phyloP scores from a whole-genome alignment of 2,329 filamentous ascomycete species.

The Talaromyces atroroseus region DNA sequence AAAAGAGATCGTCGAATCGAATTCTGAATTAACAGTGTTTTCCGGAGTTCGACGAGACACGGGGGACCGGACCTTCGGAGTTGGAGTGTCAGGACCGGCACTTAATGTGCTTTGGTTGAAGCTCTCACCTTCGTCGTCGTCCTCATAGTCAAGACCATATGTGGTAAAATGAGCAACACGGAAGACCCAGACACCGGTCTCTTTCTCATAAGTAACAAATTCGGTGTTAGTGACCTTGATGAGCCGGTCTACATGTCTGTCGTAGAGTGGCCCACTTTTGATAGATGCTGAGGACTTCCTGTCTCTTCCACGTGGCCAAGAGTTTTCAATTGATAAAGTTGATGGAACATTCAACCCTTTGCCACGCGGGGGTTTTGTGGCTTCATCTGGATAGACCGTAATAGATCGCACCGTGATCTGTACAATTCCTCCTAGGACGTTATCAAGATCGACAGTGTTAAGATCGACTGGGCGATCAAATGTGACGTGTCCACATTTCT shows the following conservation, averaged over 20 bases:
- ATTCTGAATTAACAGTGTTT: conserved; percentile 31
- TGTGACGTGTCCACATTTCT: conserved; percentile 71
- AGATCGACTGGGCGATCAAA: conserved; percentile 83
- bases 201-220: conserved; percentile 72
- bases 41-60: conserved; percentile 20
- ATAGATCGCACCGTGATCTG: conserved; percentile 70
- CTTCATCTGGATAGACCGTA: conserved; percentile 74
- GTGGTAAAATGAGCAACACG: conserved; percentile 94
- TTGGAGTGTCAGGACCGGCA: conserved; percentile 47
- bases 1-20: conserved; percentile 35
- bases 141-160: conserved; percentile 76
- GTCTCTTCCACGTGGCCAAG: conserved; percentile 72
- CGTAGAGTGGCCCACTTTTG: conserved; percentile 60
- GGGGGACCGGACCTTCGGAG: conserved; percentile 34
- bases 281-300: conserved; percentile 52
- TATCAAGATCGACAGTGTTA: conserved; percentile 69
- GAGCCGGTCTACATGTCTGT: conserved; percentile 76
- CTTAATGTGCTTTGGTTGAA: conserved; percentile 48
- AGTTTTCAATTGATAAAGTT: conserved; percentile 81
- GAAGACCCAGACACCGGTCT: conserved; percentile 85
- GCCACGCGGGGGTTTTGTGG: conserved; percentile 75
- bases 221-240: conserved; percentile 73
- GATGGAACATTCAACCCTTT: conserved; percentile 90
- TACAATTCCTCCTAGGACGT: conserved; percentile 73
- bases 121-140: conserved; percentile 53